A percentile compares a stretch with the other conserved stretches of the same genome.
Conservation (phyloP, 352 stramenopile genomes). For the Pythium utonaiense region DNA sequence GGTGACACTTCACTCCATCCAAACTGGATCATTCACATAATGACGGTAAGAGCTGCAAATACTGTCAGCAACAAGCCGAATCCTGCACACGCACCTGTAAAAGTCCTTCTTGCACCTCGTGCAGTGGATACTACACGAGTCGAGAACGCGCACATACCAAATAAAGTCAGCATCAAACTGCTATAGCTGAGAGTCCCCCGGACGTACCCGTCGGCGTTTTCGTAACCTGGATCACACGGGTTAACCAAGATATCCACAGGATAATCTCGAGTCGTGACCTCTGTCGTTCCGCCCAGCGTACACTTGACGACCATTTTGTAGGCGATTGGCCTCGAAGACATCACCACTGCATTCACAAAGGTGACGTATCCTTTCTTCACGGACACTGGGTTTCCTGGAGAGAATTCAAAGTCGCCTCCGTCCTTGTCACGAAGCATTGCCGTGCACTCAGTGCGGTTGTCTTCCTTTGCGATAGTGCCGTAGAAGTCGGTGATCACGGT, state of each 20-base stretch:
- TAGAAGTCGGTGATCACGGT: conserved; percentile 63
- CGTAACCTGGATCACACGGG: conserved; percentile 52
- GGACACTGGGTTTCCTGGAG: conserved; percentile 23
- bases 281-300: conserved; percentile 29
- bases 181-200: neutral
- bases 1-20: conserved; percentile 57
- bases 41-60: no score
- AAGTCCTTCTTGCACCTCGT: conserved; percentile 53
- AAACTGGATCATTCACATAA: conserved; percentile 29
- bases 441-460: conserved; percentile 52
- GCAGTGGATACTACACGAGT: conserved; percentile 39
- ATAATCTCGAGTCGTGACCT: conserved; percentile 10
- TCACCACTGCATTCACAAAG: conserved; percentile 38
- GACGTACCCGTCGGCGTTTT: conserved; percentile 55
- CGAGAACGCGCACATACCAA: neutral
- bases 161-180: neutral
- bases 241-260: conserved; percentile 46
- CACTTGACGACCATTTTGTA: conserved; percentile 50
- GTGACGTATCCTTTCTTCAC: conserved; percentile 44
- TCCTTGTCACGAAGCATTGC: conserved; percentile 24
- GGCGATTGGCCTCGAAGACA: conserved; percentile 28
- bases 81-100: conserved; percentile 42
- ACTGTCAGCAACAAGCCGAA: neutral
- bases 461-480: conserved; percentile 38
- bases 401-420: conserved; percentile 42